Base-by-base conservation (phyloP, 805 yeast species). In the Lipomyces yamadae region DNA sequence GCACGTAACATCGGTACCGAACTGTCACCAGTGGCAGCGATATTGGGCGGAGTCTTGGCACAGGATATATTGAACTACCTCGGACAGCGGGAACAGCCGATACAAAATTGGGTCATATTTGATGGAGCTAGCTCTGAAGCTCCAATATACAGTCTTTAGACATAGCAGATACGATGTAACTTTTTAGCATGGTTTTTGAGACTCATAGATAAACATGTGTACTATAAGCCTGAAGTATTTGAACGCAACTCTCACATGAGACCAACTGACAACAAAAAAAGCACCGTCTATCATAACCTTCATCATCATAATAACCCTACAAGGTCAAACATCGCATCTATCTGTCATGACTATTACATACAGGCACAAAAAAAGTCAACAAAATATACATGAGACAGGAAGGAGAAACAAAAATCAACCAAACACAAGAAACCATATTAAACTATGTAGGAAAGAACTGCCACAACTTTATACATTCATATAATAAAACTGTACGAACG, bases 41-140 rank as follows among this genome's bases (percentile, higher is more conserved):
- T 95, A 1, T 72, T 94, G 5, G 99, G 98, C 4, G 99, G 98
- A 0, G 83, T 91, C 0, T 78, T 94, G 32, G 90, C 96, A 1
- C 99, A 95, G 78, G 97, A 93, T 76, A 88, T 92, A 13, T 89
- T 95, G 57, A 95, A 95, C 78, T 86, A 83, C 63, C 77, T 94
- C 61, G 89, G 95, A 55, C 85, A 85, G 71, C 86, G 88, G 71
- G 92, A 91, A 72, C 82, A 87, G 54, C 97, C 98, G 2, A 81
- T 93, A 50, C 93, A 92, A 75, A 95, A 95, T 75, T 81, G 91
- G 61, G 81, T 90, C 70, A 78, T 94, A 0, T 81, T 93, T 50
- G 97, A 95, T 78, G 92, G 94, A 10, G 77, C 82, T 18, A 81
- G 82, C 24, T 82, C 87, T 56, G 88, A 87, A 67, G 90, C 92